Base-by-base conservation (phyloP, 1,139 yeast genomes). In the Blastobotrys capitulatus region DNA sequence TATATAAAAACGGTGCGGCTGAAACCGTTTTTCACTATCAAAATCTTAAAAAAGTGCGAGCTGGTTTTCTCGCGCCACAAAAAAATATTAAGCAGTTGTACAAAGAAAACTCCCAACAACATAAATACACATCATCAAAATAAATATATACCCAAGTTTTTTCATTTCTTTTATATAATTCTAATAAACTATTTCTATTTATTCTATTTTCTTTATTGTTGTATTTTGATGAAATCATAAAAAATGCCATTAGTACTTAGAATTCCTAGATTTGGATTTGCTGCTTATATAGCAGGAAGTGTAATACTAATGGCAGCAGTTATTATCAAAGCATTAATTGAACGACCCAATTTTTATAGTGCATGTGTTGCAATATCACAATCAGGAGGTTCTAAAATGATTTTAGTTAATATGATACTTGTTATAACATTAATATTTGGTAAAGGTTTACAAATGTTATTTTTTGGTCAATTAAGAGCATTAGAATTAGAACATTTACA, bases 401-500 rank as follows among this genome's bases (percentile, higher is more conserved):
- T 75, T 54, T 54, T 77, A 19, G 63, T 68, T 29, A 76, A 77
- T 58, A 67, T 75, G 68, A 63, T 76, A 15, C 63, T 79, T 42
- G 64, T 71, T 38, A 59, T 73, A 43, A 56, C 74, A 4, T 54
- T 74, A 8, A 46, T 74, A 2, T 19, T 70, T n/a, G 82, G 79
- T 6, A 72, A 74, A 52, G 25, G 70, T 6, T 56, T 79, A 1
- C 82, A 79, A 54, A 51, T 65, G 46, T 5, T 82, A 1, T 64
- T 89, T 43, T 89, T 89, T 70, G 96, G 96, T 0, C 82, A 80
- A 49, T 69, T 92, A 49, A 72, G 96, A 48, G 70, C 82, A 29
- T 74, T 86, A 42, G 98, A 92, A 63, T 69, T 78, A 44, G 96
- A 90, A 58, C 89, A 85, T 61, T 70, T 90, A 20, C 75, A 83